Conservation (phyloP, 2,329 filamentous ascomycete species). For the Talaromyces sp. region DNA sequence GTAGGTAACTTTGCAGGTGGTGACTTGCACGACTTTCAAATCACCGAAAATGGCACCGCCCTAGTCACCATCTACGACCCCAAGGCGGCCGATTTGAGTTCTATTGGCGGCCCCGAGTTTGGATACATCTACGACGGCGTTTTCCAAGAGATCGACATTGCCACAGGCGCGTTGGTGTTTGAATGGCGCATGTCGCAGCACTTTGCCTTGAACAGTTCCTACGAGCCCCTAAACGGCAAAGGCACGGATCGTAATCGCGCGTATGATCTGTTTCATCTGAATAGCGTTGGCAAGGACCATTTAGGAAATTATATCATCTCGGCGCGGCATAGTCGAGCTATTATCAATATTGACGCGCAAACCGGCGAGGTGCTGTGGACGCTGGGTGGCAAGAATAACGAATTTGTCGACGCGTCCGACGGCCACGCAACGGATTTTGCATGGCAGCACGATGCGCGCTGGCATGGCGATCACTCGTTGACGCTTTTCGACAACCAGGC, state of each 20-base stretch:
- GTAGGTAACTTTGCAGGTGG: constrained; percentile 4
- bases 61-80: constrained; percentile 38
- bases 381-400: constrained; percentile 30
- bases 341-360: constrained; percentile 45
- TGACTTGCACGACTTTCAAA: constrained; percentile 43
- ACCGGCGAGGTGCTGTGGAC: constrained; percentile 52
- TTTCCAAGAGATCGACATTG: constrained; percentile 45
- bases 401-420: constrained; percentile 5
- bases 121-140: constrained; percentile 38
- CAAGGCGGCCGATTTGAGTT: constrained; percentile 32
- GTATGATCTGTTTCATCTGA: constrained; percentile 55
- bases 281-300: constrained; percentile 49
- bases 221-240: constrained; percentile 13
- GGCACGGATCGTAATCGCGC: constrained; percentile 19
- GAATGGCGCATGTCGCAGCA: constrained; percentile 46
- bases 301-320: constrained; percentile 52
- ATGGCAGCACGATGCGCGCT: constrained; percentile 13
- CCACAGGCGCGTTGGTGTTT: constrained; percentile 39
- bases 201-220: constrained; percentile 24
- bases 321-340: constrained; percentile 43
- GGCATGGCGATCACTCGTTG: constrained; percentile 14
- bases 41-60: constrained; percentile 39
- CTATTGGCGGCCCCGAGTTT: constrained; percentile 28
- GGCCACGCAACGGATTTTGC: constrained; percentile 2
- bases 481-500: constrained; percentile 38